Base-by-base conservation (phyloP, 139 green algal species). In the Micromonas pusilla region DNA sequence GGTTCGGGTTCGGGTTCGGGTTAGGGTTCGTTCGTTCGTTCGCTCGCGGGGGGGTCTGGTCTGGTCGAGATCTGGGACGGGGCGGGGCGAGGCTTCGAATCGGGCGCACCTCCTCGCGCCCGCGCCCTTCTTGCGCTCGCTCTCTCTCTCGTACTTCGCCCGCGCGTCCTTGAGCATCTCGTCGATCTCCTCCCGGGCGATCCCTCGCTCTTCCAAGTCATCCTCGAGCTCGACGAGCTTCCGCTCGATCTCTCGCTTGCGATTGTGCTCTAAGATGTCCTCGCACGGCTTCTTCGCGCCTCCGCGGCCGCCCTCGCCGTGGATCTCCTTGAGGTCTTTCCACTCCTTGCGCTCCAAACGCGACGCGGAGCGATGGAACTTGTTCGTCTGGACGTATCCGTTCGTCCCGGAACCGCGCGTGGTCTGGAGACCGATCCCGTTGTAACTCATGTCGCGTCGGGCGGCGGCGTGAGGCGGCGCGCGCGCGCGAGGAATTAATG, bases 371-470 rank as follows among this genome's bases (percentile, higher is more conserved):
- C 97, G 68, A 81, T 96, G 94, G 83, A 99, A 99, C 77, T 93
- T 93, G 82, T 98, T 99, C 34, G 78, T 86, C 82, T 93, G 87
- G 6, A 99, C 93, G 92, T 99, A 91, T 9, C 95, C 95, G 63
- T 86, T 95, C 2, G 94, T 99, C 0, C 95, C 95, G 0, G 89
- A 91, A 20, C 95, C 95, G 34, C 94, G 86, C 1, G 91, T 83
- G n/a, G 90, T 96, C 1, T 93, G 84, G 21, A 98, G 67, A n/a
- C 94, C 94, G 26, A 98, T 94, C n/a, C 92, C 92, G 75, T 96
- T 96, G 78, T 97, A 97, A 91, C 94, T 95, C 52, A 67, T 78
- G 66, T 30, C 52, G 52, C 26, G 62, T 32, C 5, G 5, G 26
- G 9, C 62, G 31, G 77, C 65, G 19, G 70, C 39, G 39, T 63